Conservation (phyloP, 2,329 filamentous ascomycete species). For the Fusarium secorum region DNA sequence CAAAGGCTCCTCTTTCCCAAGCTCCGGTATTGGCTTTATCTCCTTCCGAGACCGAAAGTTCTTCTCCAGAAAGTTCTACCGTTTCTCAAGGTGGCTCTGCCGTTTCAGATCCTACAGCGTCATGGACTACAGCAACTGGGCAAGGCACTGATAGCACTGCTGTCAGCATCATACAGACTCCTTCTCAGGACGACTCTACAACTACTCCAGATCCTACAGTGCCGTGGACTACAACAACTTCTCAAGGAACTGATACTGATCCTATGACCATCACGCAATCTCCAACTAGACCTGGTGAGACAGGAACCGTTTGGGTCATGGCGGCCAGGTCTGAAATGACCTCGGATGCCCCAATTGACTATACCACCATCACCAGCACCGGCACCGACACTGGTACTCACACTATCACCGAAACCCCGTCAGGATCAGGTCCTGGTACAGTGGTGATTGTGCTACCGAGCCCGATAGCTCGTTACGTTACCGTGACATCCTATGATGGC, state of each 20-base stretch:
- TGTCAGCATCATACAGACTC: background rate
- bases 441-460: background rate
- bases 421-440: background rate
- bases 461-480: background rate
- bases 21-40: background rate
- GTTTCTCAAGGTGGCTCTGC: background rate
- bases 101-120: too few relatives aligned
- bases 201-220: background rate
- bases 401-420: background rate
- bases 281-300: background rate
- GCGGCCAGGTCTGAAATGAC: background rate
- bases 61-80: background rate
- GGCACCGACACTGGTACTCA: background rate
- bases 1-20: background rate
- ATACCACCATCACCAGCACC: background rate
- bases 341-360: background rate
- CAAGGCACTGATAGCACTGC: background rate
- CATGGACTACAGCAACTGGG: background rate
- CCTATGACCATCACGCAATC: background rate
- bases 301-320: background rate
- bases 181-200: background rate
- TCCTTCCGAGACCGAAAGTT: background rate
- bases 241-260: background rate
- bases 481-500: background rate
- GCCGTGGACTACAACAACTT: background rate